Evolutionary conservation across 2,329 filamentous ascomycete species (phyloP), one percentile per base, ranked within the genome.

Genomic region (Chalara sp.): DNA sequence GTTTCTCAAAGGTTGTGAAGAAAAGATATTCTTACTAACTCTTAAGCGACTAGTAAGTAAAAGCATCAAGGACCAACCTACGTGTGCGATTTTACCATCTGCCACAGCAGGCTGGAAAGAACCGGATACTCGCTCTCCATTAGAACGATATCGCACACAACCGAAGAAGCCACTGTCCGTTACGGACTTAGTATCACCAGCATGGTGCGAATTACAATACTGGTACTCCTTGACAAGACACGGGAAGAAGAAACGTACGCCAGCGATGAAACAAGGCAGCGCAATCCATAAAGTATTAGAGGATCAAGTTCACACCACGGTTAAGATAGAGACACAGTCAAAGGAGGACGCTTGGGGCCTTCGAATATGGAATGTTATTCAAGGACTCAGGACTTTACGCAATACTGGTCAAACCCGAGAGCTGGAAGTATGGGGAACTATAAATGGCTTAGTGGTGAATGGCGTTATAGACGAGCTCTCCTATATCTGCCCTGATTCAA

Each of bases 131-230:
- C 71, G 76, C 53, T 75, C 82, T 6, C 91, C 90, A 0, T 70
- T 96, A 2, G 78, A 89, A 55, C 81, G 86, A 33, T 96, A 95
- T 61, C 84, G 91, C 37, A 82, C 81, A 1, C 83, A 79, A 50
- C 89, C 89, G 0, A 84, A 78, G 62, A 92, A 89, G 64, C 82
- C 87, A 0, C 76, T 97, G 6, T 89, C 87, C 0, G 93, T 97
- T 1, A 90, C 88, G 2, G 93, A 99, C 67, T 71, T 97, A 29
- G 82, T 91, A 0, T 86, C 89, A 1, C 91, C 91, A 2, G 85
- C 91, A 6, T 99, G 93, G 93, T 99, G 93, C 67, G 92, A 99
- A 68, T 68, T 97, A 53, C 91, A 97, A 66, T 95, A 96, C 62
- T 90, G 83, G 75, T 96, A 95, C 69, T 88, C 83, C 0, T 76